Evolutionary conservation across 1,284 basidiomycete genomes (phyloP), one percentile per base, ranked within the genome.

Genomic region (Exobasidium cylindrosporum): DNA sequence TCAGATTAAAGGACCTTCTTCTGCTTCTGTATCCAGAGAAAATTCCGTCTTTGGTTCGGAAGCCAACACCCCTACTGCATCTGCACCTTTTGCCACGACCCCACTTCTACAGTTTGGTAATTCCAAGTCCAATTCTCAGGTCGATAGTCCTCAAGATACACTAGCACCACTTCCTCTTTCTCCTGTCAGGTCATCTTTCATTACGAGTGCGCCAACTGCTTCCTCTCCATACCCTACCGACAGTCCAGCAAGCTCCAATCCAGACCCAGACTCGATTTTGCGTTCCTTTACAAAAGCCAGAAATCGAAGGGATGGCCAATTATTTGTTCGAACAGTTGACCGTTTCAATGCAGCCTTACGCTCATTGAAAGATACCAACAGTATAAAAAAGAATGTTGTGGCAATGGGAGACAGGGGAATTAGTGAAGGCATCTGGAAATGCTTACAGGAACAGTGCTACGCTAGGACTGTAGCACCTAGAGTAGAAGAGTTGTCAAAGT

Each of bases 381-480:
- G 23, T 4, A 45, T 45, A 13, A 24, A 26, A 11, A 45, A 58
- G 23, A 80, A 80, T 28, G 72, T 82, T 3, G 24, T 44, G 2
- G n/a, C 24, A 3, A 72, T 81, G 63, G 57, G 70, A 62, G 28
- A 66, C 66, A 58, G 75, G 45, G 66, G 71, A 55, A 69, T 81
- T 21, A 72, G 73, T 0, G 75, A 80, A 59, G 70, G 71, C 13
- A 69, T 84, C 1, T 86, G 85, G 84, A 75, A 80, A 26, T 73
- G 82, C 56, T 80, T 85, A 11, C 81, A 83, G 60, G 83, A 83
- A 24, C 83, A 85, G 75, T 81, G 82, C 21, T 86, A 86, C 64
- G 82, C 84, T 31, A 78, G 85, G 7, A 80, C 82, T 0, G 84
- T 85, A 0, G 84, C 83, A 1, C 84, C 84, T 0, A 82, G 82